phyloP scores from a whole-genome alignment of 106 monocot species.

The Agapanthus africanus region DNA sequence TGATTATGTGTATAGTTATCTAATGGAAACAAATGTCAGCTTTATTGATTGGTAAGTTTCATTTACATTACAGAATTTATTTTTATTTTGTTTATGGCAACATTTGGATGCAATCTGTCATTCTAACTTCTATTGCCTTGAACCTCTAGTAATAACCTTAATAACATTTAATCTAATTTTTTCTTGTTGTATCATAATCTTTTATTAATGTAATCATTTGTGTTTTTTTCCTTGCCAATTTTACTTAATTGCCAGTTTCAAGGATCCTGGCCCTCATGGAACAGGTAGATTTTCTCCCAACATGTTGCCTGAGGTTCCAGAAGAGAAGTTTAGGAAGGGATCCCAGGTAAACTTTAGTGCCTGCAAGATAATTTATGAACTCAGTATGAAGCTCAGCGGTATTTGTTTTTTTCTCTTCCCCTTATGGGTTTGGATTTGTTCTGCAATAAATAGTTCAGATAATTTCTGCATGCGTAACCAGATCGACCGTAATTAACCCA shows the following conservation, averaged over 20 bases:
- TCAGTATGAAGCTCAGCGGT: not conserved
- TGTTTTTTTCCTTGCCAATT: not conserved
- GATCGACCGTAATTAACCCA: not conserved
- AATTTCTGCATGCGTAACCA: not conserved
- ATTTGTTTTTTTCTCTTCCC: not conserved
- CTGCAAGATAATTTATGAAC: not conserved
- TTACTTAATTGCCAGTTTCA: constrained; percentile 37
- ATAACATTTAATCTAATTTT: not conserved
- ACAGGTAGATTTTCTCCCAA: constrained; percentile 51
- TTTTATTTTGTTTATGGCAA: not conserved
- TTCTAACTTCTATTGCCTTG: not conserved
- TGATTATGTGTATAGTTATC: constrained; percentile 63
- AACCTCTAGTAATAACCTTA: not conserved
- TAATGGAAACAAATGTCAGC: constrained; percentile 65
- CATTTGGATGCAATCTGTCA: no score
- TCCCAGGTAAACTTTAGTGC: constrained; percentile 39
- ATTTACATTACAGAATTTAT: not conserved
- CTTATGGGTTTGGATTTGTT: not conserved
- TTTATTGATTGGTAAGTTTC: constrained; percentile 71
- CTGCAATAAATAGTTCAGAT: not conserved
- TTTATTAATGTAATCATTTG: not conserved
- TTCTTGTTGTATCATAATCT: not conserved
- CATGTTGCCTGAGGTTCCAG: constrained; percentile 72
- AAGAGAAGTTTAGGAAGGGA: constrained; percentile 57
- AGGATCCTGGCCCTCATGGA: constrained; percentile 75